Percentiles rank a stretch among this genome's conserved stretches.
These are phyloP conservation scores for Gryganskiella cystojenkinii DNA, from an alignment of 192 early-diverging fungal genomes.

Conservation along the genomic window DNA sequence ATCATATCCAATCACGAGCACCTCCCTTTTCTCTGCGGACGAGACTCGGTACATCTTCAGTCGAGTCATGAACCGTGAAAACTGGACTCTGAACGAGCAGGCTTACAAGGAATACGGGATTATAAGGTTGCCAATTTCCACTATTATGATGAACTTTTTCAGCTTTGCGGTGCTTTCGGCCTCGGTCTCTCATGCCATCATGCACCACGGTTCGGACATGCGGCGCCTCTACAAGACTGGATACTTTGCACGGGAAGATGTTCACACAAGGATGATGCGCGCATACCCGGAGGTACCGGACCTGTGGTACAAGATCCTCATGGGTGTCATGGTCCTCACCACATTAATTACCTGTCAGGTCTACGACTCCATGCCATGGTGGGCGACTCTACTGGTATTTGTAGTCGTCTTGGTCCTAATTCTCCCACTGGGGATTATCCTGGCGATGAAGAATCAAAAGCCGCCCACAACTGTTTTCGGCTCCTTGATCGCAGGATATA, in stretches of 20 bases:
- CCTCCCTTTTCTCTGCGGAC: constrained; percentile 33
- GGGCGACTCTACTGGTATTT: constrained; percentile 70
- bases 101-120: constrained; percentile 54
- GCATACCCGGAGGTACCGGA: constrained; percentile 74
- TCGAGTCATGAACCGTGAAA: constrained; percentile 24
- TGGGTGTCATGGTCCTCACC: constrained; percentile 52
- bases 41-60: constrained; percentile 41
- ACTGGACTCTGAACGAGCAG: constrained; percentile 37
- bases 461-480: constrained; percentile 83
- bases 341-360: constrained; percentile 56
- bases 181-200: constrained; percentile 62
- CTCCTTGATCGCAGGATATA: constrained; percentile 85
- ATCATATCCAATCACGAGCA: constrained; percentile 49
- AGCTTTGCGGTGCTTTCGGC: constrained; percentile 64
- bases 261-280: constrained; percentile 72
- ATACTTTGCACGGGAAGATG: constrained; percentile 57
- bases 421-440: constrained; percentile 85
- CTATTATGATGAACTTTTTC: constrained; percentile 58
- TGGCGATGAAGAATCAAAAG: constrained; percentile 74
- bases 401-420: constrained; percentile 68
- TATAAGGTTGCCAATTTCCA: constrained; percentile 54
- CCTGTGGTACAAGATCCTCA: constrained; percentile 66
- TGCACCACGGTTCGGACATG: constrained; percentile 79
- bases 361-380: constrained; percentile 76
- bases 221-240: constrained; percentile 53